Evolutionary conservation across 1,284 basidiomycete genomes (phyloP).

Genomic region (Ustilago tritici): DNA sequence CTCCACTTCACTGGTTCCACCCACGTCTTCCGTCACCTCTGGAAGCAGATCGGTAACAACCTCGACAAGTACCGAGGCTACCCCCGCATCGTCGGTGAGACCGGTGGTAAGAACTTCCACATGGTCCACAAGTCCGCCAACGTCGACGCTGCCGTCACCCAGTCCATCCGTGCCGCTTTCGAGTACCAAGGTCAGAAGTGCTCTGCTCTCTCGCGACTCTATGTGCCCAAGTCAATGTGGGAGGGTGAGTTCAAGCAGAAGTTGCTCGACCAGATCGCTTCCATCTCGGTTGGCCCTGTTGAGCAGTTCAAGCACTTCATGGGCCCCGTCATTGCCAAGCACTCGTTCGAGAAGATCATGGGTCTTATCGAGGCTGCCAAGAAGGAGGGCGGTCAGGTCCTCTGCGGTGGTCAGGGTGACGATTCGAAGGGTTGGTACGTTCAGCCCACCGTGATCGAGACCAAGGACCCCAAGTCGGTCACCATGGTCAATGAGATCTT

Average conservation of each 20-base stretch:
- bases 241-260: slow-evolving; percentile 85
- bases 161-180: slow-evolving; percentile 89
- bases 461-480: slow-evolving; percentile 87
- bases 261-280: slow-evolving; percentile 80
- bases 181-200: slow-evolving; percentile 99
- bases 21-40: slow-evolving; percentile 85
- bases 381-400: slow-evolving; percentile 85
- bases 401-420: slow-evolving; percentile 85
- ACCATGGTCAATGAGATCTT: slow-evolving; percentile 98
- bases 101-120: slow-evolving; percentile 98
- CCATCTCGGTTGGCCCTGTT: slow-evolving; percentile 86
- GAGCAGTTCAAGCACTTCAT: slow-evolving; percentile 87
- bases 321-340: slow-evolving; percentile 91
- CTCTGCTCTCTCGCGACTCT: slow-evolving; percentile 90
- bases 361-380: slow-evolving; percentile 89
- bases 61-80: slow-evolving; percentile 79
- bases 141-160: slow-evolving; percentile 85
- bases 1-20: slow-evolving; percentile 98
- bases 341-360: slow-evolving; percentile 89
- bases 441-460: slow-evolving; percentile 93
- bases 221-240: slow-evolving; percentile 90
- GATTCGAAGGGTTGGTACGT: slow-evolving; percentile 93
- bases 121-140: slow-evolving; percentile 89
- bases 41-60: slow-evolving; percentile 94
- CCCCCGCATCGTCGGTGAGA: slow-evolving; percentile 93